Evolutionary conservation across 2,329 filamentous ascomycete species (phyloP).

Genomic region (Drechslera avenae): DNA sequence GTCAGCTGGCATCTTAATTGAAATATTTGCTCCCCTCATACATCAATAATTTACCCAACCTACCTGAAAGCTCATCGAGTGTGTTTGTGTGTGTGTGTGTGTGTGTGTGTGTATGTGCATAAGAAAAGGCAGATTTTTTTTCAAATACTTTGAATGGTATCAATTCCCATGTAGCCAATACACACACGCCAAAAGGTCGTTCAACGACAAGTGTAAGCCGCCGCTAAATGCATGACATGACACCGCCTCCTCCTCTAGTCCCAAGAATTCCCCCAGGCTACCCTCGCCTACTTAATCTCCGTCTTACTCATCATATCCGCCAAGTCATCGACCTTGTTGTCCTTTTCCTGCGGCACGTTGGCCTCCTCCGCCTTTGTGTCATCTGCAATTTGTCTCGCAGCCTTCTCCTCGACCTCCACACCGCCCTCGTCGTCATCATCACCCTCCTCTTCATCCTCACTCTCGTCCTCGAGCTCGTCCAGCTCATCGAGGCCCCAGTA

Average conservation of each 20-base stretch:
- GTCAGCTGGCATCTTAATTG: background rate
- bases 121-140: no score
- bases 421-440: slow-evolving; percentile 73
- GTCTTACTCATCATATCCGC: slow-evolving; percentile 78
- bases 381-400: slow-evolving; percentile 64
- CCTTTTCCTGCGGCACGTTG: slow-evolving; percentile 71
- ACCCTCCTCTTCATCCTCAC: slow-evolving; percentile 76
- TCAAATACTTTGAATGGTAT: no score
- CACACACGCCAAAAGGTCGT: no score
- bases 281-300: slow-evolving; percentile 38
- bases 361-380: slow-evolving; percentile 75
- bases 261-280: background rate
- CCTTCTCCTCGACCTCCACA: slow-evolving; percentile 49
- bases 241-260: background rate
- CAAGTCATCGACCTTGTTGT: slow-evolving; percentile 80
- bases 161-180: no score
- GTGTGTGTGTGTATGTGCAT: no score
- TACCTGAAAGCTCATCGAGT: no score
- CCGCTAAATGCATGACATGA: slow-evolving; percentile 18
- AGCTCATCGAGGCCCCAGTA: slow-evolving; percentile 64
- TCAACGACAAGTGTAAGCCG: background rate
- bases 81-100: no score
- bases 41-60: no score
- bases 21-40: no score
- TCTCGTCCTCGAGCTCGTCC: slow-evolving; percentile 81